Evolutionary conservation across 2,329 filamentous ascomycete genomes (phyloP), one percentile per base, ranked within the genome.

Genomic region (Cryphonectria nitschkei): DNA sequence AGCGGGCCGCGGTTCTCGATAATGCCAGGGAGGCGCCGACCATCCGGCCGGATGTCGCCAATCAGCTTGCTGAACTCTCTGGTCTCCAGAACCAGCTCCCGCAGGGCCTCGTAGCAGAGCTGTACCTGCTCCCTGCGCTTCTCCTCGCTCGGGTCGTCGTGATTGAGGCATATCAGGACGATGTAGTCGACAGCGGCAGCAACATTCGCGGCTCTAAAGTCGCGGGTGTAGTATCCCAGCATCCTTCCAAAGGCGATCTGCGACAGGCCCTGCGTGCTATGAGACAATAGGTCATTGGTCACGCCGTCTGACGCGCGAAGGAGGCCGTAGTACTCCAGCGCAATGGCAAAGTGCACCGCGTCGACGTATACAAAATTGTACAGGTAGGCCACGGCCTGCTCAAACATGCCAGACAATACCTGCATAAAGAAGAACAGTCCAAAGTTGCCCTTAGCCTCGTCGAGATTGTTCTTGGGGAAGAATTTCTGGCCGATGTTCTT

Each of bases 191-290:
- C 93, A 2, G 97, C 96, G 46, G 94, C 93, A 70, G 93, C 92
- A 8, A 94, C 92, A 77, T 97, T 91, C 29, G 94, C 95, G 41
- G 94, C 93, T 67, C 96, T 92, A 88, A 99, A 99, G 81, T 98
- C 95, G 68, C 92, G 89, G 5, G 97, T 99, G 84, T 99, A 99
- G 80, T 96, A 94, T 56, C 95, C 97, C 73, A 98, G 86, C 85
- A 98, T 93, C 71, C 93, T 92, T 61, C 93, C 95, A 82, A 98
- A 98, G 84, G 96, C 97, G 81, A 99, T 91, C 79, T 98, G 94
- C 6, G 94, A 87, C 74, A 89, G 85, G 74, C 89, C 87, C 75
- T 90, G 88, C 76, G 87, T 92, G 75, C 89, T 93, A 80, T 89
- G 83, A 75, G 85, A 89, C 58, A 89, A 82, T 63, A 91, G 82